Conservation (phyloP, 129 eudicot genomes). For the Glebionis coronaria region DNA sequence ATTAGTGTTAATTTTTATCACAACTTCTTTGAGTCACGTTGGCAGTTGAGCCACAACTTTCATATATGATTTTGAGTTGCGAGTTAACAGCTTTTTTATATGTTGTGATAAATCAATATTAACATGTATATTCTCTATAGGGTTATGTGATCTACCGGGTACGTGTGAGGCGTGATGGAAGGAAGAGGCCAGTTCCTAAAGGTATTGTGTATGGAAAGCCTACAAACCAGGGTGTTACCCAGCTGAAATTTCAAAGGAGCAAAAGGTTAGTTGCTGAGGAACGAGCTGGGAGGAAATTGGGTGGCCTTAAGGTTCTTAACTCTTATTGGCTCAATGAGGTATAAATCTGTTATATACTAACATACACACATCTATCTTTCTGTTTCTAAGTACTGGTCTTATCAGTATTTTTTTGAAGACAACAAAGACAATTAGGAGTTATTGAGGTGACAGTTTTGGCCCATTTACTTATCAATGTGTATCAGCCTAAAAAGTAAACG, state of each 20-base stretch:
- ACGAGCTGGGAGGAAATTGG: conserved; percentile 74
- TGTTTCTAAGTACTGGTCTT: neutral
- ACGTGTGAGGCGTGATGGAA: conserved; percentile 85
- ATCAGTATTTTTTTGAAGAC: too few species aligned
- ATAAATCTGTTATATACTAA: neutral
- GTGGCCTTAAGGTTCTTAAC: conserved; percentile 83
- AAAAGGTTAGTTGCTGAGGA: conserved; percentile 79
- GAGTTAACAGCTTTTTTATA: too few species aligned
- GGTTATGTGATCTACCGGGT: conserved; percentile 71
- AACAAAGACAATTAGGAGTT: too few species aligned
- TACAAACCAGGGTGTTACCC: conserved; percentile 77
- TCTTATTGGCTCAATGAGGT: conserved; percentile 73
- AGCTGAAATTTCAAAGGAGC: conserved; percentile 66
- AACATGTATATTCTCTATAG: conserved; percentile 11
- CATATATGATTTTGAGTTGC: too few species aligned
- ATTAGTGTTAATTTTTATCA: too few species aligned
- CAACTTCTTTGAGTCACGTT: too few species aligned
- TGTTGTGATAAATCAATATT: neutral
- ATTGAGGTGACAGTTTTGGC: too few species aligned
- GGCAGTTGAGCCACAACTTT: too few species aligned
- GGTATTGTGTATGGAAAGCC: conserved; percentile 86
- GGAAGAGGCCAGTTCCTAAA: conserved; percentile 83
- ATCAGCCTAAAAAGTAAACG: too few species aligned
- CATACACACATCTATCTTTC: neutral
- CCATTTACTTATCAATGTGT: too few species aligned